Conservation (phyloP, 2,329 filamentous ascomycete species). For the Trichoderma sp. region DNA sequence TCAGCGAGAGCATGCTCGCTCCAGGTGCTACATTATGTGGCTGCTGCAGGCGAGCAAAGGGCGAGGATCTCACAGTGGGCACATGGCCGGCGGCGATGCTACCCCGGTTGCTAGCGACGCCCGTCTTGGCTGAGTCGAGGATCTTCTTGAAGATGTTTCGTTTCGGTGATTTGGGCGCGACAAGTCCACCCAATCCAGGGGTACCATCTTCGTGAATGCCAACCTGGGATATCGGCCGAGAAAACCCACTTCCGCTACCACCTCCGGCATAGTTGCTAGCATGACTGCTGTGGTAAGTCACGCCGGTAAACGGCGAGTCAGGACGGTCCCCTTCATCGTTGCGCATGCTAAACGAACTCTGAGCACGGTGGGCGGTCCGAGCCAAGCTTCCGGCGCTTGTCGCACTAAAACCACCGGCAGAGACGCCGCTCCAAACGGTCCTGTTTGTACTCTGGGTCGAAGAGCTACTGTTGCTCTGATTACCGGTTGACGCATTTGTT, state of each 20-base stretch:
- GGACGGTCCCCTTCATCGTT: constrained; percentile 56
- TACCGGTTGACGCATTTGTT: constrained; percentile 73
- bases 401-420: constrained; percentile 86
- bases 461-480: constrained; percentile 69
- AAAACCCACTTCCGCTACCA: constrained; percentile 28
- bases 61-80: constrained; percentile 45
- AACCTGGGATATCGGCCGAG: constrained; percentile 63
- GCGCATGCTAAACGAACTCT: constrained; percentile 63
- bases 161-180: constrained; percentile 73
- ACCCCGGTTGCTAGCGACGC: constrained; percentile 82
- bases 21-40: constrained; percentile 46
- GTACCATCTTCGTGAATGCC: constrained; percentile 65
- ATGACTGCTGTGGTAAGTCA: constrained; percentile 92
- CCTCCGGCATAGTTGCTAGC: constrained; percentile 48
- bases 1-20: constrained; percentile 38
- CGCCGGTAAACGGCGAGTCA: constrained; percentile 67
- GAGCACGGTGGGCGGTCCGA: constrained; percentile 64
- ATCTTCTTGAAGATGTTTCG: constrained; percentile 95
- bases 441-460: constrained; percentile 76
- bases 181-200: constrained; percentile 73
- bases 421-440: constrained; percentile 91
- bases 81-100: constrained; percentile 64
- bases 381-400: constrained; percentile 94
- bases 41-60: constrained; percentile 43
- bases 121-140: constrained; percentile 89